Percentiles rank a stretch among this genome's conserved stretches.
Evolutionary conservation across 176 grass and related monocot genomes (phyloP).

Genomic region (barley (Hordeum vulgare)): MorexV3_pseudomolecules_assembly NC_058520.1:563458502-563459001

Average conservation of each 20-base stretch:
- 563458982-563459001: no score
- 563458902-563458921: no score
- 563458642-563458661: not conserved
- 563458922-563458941: no score
- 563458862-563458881: no score
- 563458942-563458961: no score
- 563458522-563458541: conserved; percentile 97
- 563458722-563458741: not conserved
- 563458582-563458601: not conserved
- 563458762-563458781: no score
- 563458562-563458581: not conserved
- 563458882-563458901: no score
- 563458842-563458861: no score
- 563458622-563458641: not conserved
- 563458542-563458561: conserved; percentile 91
- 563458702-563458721: not conserved
- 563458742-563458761: not conserved
- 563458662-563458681: not conserved
- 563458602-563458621: not conserved
- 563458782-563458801: no score
- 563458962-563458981: no score
- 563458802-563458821: no score
- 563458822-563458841: no score
- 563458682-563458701: not conserved
- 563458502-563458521: conserved; percentile 98